phyloP scores from a whole-genome alignment of 2,329 filamentous ascomycete genomes.

The Paraconiothyrium brasiliense region DNA sequence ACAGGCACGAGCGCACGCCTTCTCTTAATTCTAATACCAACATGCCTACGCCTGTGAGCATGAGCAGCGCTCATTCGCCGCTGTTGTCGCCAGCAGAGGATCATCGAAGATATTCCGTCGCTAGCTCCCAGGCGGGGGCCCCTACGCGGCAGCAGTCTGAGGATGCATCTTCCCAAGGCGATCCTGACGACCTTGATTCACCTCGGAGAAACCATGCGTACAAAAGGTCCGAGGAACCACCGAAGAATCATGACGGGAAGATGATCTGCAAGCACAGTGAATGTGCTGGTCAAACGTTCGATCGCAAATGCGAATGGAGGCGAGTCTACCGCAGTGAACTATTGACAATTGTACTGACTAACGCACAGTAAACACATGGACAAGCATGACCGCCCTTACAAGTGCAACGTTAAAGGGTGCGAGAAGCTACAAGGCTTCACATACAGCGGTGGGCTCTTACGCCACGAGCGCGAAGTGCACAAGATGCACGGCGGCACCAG shows the following conservation, averaged over 20 bases:
- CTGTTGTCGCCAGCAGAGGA: constrained; percentile 39
- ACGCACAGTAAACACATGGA: constrained; percentile 90
- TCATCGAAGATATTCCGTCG: constrained; percentile 27
- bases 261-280: constrained; percentile 75
- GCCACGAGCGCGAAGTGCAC: constrained; percentile 94
- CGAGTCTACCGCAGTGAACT: constrained; percentile 61
- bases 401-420: constrained; percentile 82
- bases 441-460: constrained; percentile 87
- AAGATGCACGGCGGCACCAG: constrained; percentile 88
- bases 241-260: constrained; percentile 74
- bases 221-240: constrained; percentile 60
- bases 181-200: constrained; percentile 36
- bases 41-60: constrained; percentile 49
- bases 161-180: constrained; percentile 40
- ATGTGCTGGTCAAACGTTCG: constrained; percentile 76
- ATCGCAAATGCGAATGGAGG: constrained; percentile 93
- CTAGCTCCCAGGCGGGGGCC: constrained; percentile 30
- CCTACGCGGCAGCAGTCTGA: constrained; percentile 37
- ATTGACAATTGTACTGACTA: constrained; percentile 29
- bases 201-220: constrained; percentile 49
- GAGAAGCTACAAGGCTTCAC: constrained; percentile 94
- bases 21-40: constrained; percentile 41
- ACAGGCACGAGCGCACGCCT: constrained; percentile 42
- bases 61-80: constrained; percentile 39
- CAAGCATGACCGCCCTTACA: constrained; percentile 93